These are phyloP conservation scores for Lasiodiplodia gonubiensis DNA, from an alignment of 2,329 filamentous ascomycete species.

Conservation along the genomic window DNA sequence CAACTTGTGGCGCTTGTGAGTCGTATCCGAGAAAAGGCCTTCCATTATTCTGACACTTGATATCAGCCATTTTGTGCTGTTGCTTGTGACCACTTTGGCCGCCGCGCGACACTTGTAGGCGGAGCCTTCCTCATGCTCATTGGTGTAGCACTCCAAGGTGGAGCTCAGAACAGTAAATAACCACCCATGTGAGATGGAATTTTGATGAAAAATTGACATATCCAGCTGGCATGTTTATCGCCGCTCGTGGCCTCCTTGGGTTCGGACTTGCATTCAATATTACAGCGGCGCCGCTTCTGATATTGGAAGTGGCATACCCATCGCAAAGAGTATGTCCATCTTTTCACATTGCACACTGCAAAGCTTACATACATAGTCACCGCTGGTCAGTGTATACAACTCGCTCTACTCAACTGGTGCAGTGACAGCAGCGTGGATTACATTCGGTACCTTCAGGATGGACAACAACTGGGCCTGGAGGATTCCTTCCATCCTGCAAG, in stretches of 20 bases:
- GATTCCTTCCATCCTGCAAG: constrained; percentile 37
- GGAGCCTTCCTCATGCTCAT: constrained; percentile 25
- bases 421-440: constrained; percentile 51
- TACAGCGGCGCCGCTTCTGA: constrained; percentile 43
- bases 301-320: constrained; percentile 45
- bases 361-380: neutral
- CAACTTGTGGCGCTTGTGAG: constrained; percentile 33
- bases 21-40: neutral
- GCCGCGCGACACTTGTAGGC: constrained; percentile 18
- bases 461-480: constrained; percentile 46
- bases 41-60: neutral
- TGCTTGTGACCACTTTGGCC: constrained; percentile 34
- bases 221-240: constrained; percentile 38
- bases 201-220: neutral
- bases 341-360: neutral
- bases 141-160: neutral
- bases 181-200: neutral
- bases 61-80: constrained; percentile 32
- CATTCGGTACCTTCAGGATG: constrained; percentile 53
- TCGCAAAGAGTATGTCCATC: constrained; percentile 33
- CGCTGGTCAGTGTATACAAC: neutral
- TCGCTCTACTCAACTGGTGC: constrained; percentile 31
- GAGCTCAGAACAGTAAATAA: neutral
- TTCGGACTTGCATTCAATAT: constrained; percentile 41
- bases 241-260: constrained; percentile 42